Percentiles rank a stretch among this genome's conserved stretches.
These are phyloP conservation scores for Candida sphagnicola DNA, from an alignment of 805 yeast species.

Conservation along the genomic window DNA sequence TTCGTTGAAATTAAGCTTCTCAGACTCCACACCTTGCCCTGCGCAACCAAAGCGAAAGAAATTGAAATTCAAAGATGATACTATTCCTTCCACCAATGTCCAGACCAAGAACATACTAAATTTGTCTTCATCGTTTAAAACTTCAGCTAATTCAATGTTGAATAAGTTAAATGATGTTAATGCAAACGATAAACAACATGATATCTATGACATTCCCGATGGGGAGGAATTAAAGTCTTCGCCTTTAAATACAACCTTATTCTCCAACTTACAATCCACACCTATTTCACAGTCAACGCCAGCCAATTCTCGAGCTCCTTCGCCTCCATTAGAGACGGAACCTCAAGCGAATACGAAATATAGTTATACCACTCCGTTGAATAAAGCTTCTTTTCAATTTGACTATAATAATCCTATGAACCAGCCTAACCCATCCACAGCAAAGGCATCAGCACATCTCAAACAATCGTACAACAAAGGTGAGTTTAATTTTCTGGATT, in stretches of 20 bases:
- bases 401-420: slow-evolving; percentile 14
- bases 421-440: slow-evolving; percentile 6
- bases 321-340: slow-evolving; percentile 16
- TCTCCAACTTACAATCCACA: slow-evolving; percentile 16
- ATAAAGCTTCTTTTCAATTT: neutral
- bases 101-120: slow-evolving; percentile 23
- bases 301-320: slow-evolving; percentile 34
- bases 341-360: neutral
- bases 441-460: neutral
- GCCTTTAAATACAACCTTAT: slow-evolving; percentile 1
- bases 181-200: slow-evolving; percentile 9
- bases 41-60: slow-evolving; percentile 35
- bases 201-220: slow-evolving; percentile 9
- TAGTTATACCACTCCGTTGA: neutral
- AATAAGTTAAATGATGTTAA: slow-evolving; percentile 8
- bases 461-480: slow-evolving; percentile 4
- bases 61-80: slow-evolving; percentile 21
- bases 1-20: slow-evolving; percentile 23
- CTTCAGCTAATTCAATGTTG: slow-evolving; percentile 12
- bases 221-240: slow-evolving; percentile 3
- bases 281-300: slow-evolving; percentile 44
- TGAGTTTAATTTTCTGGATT: slow-evolving; percentile 8
- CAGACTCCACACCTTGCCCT: slow-evolving; percentile 44
- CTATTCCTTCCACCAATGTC: slow-evolving; percentile 18
- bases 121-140: slow-evolving; percentile 27